Conservation (phyloP, 2,329 filamentous ascomycete genomes). For the Sporothrix pseudoabietina region DNA sequence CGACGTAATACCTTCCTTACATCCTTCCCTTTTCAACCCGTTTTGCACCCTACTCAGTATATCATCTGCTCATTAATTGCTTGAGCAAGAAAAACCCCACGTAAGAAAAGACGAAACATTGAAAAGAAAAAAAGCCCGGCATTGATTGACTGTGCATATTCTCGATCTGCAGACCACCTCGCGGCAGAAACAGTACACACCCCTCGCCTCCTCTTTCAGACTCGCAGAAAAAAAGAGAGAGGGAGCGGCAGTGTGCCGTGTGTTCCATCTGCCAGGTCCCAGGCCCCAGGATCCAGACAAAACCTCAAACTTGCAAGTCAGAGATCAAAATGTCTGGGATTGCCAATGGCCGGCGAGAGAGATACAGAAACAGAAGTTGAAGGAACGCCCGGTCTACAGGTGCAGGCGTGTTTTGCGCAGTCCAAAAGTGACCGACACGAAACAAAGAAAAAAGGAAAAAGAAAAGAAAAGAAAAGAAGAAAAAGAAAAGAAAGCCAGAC, state of each 20-base stretch:
- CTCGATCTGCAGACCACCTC: conserved; percentile 22
- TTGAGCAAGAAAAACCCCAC: conserved; percentile 15
- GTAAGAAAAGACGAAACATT: conserved; percentile 21
- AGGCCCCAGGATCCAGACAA: conserved; percentile 22
- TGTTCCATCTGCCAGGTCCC: conserved; percentile 22
- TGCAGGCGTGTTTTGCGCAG: not conserved
- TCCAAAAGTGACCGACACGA: not conserved
- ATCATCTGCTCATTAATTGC: not conserved
- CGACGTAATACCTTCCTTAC: not conserved
- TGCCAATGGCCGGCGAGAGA: not conserved
- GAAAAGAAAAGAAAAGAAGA: no score
- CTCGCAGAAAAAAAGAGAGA: not conserved
- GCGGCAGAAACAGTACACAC: conserved; percentile 15
- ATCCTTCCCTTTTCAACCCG: not conserved
- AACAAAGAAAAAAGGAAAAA: not conserved
- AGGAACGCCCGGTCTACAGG: not conserved
- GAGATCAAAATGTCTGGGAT: not conserved
- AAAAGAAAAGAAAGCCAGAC: not conserved
- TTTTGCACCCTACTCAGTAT: not conserved
- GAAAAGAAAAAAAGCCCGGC: not conserved
- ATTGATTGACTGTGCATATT: conserved; percentile 13
- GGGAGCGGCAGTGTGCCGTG: conserved; percentile 8
- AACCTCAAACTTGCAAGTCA: not conserved
- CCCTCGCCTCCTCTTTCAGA: not conserved
- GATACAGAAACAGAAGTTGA: not conserved